A percentile compares a stretch with the other conserved stretches of the same genome.
phyloP scores from a whole-genome alignment of 768 basidiomycete species.

The Fomitopsis serialis region DNA sequence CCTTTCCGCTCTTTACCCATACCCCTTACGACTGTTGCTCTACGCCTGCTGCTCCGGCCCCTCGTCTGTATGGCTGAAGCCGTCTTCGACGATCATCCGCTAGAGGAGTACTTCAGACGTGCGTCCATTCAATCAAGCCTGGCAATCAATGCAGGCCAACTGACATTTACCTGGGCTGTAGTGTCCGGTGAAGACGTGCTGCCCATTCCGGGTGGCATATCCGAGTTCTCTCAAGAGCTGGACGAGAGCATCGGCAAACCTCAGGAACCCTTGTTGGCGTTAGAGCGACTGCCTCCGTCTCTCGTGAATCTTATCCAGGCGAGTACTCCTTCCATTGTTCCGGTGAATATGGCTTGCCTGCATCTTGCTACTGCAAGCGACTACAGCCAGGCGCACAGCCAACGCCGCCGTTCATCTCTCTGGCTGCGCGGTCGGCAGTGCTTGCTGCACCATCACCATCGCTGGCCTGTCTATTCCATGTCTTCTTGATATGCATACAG shows the following conservation, averaged over 20 bases:
- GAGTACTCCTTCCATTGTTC: slow-evolving; percentile 2
- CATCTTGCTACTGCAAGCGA: too few relatives aligned
- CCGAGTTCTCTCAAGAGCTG: slow-evolving; percentile 32
- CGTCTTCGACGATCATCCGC: slow-evolving; percentile 71
- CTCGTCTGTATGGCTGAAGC: slow-evolving; percentile 60
- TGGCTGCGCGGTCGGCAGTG: too few relatives aligned
- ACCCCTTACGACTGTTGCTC: background rate
- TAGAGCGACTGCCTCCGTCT: slow-evolving; percentile 9
- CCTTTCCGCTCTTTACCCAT: slow-evolving; percentile 13
- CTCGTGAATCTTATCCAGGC: slow-evolving; percentile 12
- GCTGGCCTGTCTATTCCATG: background rate
- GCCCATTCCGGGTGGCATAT: slow-evolving; percentile 51
- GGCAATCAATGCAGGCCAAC: background rate
- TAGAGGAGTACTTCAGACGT: slow-evolving; percentile 71
- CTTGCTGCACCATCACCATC: too few relatives aligned
- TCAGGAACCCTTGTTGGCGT: background rate
- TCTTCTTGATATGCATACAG: background rate
- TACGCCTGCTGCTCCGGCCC: background rate
- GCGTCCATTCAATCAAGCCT: slow-evolving; percentile 13
- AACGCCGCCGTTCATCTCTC: too few relatives aligned
- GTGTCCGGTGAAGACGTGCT: slow-evolving; percentile 56
- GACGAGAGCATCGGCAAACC: slow-evolving; percentile 20
- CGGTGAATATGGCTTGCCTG: too few relatives aligned
- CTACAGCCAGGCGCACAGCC: too few relatives aligned
- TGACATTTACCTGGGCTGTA: slow-evolving; percentile 19